Evolutionary conservation across 2,329 filamentous ascomycete genomes (phyloP).

Genomic region (Ascocoryne sarcoides): DNA sequence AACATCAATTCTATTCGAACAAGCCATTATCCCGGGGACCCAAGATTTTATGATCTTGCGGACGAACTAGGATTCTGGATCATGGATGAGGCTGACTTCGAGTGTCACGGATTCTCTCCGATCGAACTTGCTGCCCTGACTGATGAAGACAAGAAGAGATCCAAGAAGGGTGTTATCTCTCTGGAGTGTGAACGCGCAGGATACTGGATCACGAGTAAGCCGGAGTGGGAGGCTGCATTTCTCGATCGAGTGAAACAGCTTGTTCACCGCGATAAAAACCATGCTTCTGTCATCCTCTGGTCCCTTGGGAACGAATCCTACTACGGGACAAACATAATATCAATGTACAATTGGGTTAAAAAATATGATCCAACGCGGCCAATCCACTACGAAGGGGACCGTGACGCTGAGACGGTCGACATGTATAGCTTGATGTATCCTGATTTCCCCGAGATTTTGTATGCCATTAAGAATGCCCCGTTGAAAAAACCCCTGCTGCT

Average conservation of each 20-base stretch:
- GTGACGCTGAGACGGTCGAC: conserved; percentile 40
- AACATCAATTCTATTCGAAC: conserved; percentile 63
- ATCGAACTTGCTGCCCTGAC: conserved; percentile 33
- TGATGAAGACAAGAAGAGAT: conserved; percentile 43
- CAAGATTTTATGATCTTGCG: conserved; percentile 46
- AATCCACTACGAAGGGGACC: conserved; percentile 47
- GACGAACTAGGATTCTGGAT: conserved; percentile 58
- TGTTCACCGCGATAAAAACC: conserved; percentile 60
- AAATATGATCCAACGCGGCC: conserved; percentile 38
- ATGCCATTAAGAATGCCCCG: conserved; percentile 30
- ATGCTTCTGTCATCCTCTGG: conserved; percentile 63
- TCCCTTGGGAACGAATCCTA: conserved; percentile 65
- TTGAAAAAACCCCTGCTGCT: conserved; percentile 48
- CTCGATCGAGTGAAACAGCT: conserved; percentile 56
- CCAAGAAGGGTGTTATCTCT: conserved; percentile 49
- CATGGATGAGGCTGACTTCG: conserved; percentile 40
- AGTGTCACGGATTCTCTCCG: conserved; percentile 39
- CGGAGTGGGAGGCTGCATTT: conserved; percentile 52
- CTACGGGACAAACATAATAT: conserved; percentile 56
- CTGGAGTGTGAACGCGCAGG: conserved; percentile 42
- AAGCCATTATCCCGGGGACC: conserved; percentile 57
- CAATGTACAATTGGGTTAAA: conserved; percentile 53
- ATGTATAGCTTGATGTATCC: conserved; percentile 49
- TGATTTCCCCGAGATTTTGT: conserved; percentile 32
- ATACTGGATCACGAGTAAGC: conserved; percentile 51